Evolutionary conservation across 768 basidiomycete genomes (phyloP), one percentile per base, ranked within the genome.

Genomic region (Auricularia sp.): DNA sequence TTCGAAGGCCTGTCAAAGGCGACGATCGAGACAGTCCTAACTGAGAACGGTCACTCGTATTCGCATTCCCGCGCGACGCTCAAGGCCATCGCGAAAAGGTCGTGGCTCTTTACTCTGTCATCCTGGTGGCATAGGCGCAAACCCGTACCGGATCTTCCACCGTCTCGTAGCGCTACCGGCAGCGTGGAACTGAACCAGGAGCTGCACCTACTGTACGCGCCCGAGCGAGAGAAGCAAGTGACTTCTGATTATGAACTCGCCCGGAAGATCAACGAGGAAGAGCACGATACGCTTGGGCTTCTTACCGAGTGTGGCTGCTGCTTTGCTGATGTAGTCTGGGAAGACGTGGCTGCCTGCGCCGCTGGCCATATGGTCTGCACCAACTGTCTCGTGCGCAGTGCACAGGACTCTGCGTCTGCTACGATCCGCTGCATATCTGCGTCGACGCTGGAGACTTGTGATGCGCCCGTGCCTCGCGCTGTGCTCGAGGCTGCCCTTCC

Each of bases 241-340:
- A 61, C 62, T 18, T 21, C 44, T 21, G 64, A 65, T 51, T 35
- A 14, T 14, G 34, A 56, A 16, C 33, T 65, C 35, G 64, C 66
- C 3, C 29, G n/a, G 8, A 34, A 18, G 16, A 7, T 66, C 29
- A 66, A 66, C 59, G 66, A 61, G 34, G 62, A 43, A 23, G 62
- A 62, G 34, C 42, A 66, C 64, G 56, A 21, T 10, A 14, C 36
- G 35, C 65, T 21, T 3, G 42, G 33, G n/a, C 33, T 36, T 8
- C 63, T 67, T 11, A 21, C 67, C 6, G 67, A 68, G 60, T 68
- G 67, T 56, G 63, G 61, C 18, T 68, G 67, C 62, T 68, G 67
- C 66, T 68, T 64, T 56, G 61, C 42, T 36, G 67, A 68, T 54
- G 65, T 39, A 36, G 58, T 62, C 14, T 68, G 68, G 59, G 67